These are phyloP conservation scores for Corymbia calophylla DNA, from an alignment of 441 rosid species.

Conservation along the genomic window DNA sequence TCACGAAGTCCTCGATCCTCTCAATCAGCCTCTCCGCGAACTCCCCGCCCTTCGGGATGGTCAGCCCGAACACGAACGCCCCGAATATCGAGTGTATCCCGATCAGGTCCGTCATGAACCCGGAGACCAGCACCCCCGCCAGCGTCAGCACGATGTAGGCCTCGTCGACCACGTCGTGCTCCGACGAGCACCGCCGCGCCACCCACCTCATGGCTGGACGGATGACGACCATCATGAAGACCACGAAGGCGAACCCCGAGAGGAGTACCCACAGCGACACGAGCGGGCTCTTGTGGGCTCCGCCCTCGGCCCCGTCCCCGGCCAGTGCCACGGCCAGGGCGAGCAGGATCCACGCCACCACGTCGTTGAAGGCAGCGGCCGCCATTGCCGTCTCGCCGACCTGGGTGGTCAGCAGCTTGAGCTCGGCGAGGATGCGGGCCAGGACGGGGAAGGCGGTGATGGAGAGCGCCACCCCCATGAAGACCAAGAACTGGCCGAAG, in stretches of 20 bases:
- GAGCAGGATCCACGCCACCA: slow-evolving; percentile 54
- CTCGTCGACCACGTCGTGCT: slow-evolving; percentile 36
- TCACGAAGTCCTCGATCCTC: slow-evolving; percentile 59
- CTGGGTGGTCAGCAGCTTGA: slow-evolving; percentile 44
- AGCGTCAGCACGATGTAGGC: slow-evolving; percentile 54
- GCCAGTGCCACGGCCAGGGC: slow-evolving; percentile 56
- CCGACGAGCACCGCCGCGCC: slow-evolving; percentile 36
- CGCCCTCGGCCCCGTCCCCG: slow-evolving; percentile 24
- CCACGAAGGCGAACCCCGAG: slow-evolving; percentile 48
- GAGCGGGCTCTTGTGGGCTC: slow-evolving; percentile 34
- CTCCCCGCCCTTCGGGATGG: slow-evolving; percentile 58
- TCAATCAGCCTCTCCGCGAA: slow-evolving; percentile 43
- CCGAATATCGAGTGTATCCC: slow-evolving; percentile 79
- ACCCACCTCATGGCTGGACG: slow-evolving; percentile 58
- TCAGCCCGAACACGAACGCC: slow-evolving; percentile 60
- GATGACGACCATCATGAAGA: slow-evolving; percentile 40
- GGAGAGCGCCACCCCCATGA: slow-evolving; percentile 61
- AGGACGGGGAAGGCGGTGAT: slow-evolving; percentile 65
- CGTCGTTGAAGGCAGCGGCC: slow-evolving; percentile 62
- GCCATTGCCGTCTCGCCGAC: slow-evolving; percentile 69
- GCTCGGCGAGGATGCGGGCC: slow-evolving; percentile 60
- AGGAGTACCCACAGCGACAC: slow-evolving; percentile 56
- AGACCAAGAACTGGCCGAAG: slow-evolving; percentile 32
- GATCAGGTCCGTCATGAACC: slow-evolving; percentile 53
- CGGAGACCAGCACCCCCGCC: slow-evolving; percentile 64